A percentile compares a stretch with the other conserved stretches of the same genome.
phyloP scores from a whole-genome alignment of 805 yeast genomes.

The Starmerella tilneyi region DNA sequence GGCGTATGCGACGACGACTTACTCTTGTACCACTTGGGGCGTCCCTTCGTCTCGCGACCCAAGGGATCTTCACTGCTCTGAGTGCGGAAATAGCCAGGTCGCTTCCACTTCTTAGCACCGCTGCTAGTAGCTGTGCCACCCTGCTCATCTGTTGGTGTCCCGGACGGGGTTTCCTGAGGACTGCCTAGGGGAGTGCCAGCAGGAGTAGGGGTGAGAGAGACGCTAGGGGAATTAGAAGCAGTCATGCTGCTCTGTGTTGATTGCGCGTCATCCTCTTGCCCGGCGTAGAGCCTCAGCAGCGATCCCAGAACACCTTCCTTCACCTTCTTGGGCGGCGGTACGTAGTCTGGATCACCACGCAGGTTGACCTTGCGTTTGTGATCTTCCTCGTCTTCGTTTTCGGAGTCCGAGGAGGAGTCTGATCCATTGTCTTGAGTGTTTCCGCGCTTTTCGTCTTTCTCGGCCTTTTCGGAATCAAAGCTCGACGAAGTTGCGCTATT shows the following conservation, averaged over 20 bases:
- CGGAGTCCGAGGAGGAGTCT: constrained; percentile 10
- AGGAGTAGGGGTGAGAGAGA: constrained; percentile 10
- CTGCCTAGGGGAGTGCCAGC: constrained; percentile 8
- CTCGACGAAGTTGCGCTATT: constrained; percentile 4
- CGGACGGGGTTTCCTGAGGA: constrained; percentile 7
- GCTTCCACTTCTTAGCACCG: constrained; percentile 13
- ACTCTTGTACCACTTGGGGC: constrained; percentile 31
- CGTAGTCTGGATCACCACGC: constrained; percentile 36
- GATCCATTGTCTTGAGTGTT: constrained; percentile 1
- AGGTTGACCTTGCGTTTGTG: constrained; percentile 22
- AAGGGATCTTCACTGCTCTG: constrained; percentile 23
- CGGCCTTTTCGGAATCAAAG: constrained; percentile 5
- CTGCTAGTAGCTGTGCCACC: not conserved
- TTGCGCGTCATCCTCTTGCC: constrained; percentile 24
- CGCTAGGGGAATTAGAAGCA: constrained; percentile 6
- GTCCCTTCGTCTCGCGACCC: constrained; percentile 15
- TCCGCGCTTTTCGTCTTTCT: constrained; percentile 1
- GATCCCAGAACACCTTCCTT: constrained; percentile 82
- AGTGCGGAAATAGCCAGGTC: constrained; percentile 23
- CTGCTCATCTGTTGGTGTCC: constrained; percentile 2
- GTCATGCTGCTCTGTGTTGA: not conserved
- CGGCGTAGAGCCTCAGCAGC: constrained; percentile 53
- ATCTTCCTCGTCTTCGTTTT: constrained; percentile 15
- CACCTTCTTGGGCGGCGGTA: constrained; percentile 54
- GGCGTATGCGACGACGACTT: constrained; percentile 19